Conservation (phyloP, 1,284 basidiomycete species). For the Earliella scabrosa region DNA sequence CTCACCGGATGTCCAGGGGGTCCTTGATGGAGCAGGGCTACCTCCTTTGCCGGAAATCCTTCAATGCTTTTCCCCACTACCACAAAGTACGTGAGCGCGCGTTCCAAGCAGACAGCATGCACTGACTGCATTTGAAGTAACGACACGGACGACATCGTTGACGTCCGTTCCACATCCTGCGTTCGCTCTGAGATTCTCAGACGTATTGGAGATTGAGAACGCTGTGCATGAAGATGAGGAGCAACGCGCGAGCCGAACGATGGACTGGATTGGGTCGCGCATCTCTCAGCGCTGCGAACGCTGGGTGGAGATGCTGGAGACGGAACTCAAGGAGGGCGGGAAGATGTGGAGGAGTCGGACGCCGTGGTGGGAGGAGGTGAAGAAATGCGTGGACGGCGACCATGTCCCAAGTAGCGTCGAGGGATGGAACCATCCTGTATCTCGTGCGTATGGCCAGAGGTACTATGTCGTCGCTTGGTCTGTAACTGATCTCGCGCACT, state of each 20-base stretch:
- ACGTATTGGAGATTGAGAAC: conserved; percentile 67
- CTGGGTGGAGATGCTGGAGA: conserved; percentile 62
- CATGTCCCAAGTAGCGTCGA: conserved; percentile 69
- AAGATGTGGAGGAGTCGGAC: conserved; percentile 44
- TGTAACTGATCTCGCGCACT: not conserved
- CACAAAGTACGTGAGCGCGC: conserved; percentile 60
- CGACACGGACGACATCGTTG: conserved; percentile 74
- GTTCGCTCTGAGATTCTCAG: conserved; percentile 77
- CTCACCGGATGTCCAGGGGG: conserved; percentile 67
- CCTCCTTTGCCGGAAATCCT: conserved; percentile 72
- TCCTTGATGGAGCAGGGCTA: conserved; percentile 59
- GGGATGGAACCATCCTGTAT: conserved; percentile 83
- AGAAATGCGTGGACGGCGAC: conserved; percentile 75
- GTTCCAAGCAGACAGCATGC: not conserved
- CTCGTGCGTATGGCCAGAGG: conserved; percentile 53
- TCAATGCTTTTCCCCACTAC: conserved; percentile 83
- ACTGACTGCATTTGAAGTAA: conserved; percentile 49
- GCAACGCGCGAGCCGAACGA: conserved; percentile 69
- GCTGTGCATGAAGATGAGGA: conserved; percentile 79
- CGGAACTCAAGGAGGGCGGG: conserved; percentile 24
- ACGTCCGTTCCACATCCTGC: conserved; percentile 69
- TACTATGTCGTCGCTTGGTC: not conserved
- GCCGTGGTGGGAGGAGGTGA: conserved; percentile 86
- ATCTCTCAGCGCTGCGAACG: conserved; percentile 60
- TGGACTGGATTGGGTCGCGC: conserved; percentile 82